Evolutionary conservation across 2,329 filamentous ascomycete genomes (phyloP).

Genomic region (Ophiostoma tasmaniense): DNA sequence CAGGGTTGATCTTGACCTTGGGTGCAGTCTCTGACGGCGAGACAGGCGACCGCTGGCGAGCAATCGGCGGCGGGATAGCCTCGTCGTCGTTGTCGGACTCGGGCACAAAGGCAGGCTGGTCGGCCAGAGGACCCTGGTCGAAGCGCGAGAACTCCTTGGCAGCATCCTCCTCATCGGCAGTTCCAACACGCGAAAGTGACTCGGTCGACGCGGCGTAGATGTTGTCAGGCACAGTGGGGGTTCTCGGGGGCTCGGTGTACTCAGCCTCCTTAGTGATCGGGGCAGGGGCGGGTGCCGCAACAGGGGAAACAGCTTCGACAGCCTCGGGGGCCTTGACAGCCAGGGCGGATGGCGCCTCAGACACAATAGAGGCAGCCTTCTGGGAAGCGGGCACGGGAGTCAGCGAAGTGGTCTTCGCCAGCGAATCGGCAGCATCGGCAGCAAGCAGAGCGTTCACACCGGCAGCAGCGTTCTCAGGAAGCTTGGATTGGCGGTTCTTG

Average conservation of each 20-base stretch:
- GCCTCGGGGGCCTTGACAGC: constrained; percentile 18
- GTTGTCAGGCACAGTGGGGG: constrained; percentile 27
- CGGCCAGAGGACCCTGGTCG: constrained; percentile 77
- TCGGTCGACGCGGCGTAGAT: constrained; percentile 39
- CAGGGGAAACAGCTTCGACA: constrained; percentile 12
- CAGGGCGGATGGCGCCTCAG: constrained; percentile 24
- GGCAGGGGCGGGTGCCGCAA: constrained; percentile 15
- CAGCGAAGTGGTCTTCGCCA: neutral
- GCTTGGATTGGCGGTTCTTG: constrained; percentile 51
- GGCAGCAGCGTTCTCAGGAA: constrained; percentile 44
- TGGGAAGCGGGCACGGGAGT: neutral
- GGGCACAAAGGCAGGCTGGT: constrained; percentile 75
- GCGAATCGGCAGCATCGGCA: constrained; percentile 18
- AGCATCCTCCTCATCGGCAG: constrained; percentile 50
- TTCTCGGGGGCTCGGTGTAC: constrained; percentile 14
- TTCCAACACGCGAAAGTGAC: constrained; percentile 51
- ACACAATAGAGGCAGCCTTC: constrained; percentile 10
- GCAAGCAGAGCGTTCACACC: constrained; percentile 46
- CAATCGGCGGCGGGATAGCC: constrained; percentile 44
- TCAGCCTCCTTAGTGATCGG: constrained; percentile 20
- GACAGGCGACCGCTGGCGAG: constrained; percentile 30
- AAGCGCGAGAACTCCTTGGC: constrained; percentile 58
- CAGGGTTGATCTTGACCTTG: constrained; percentile 24
- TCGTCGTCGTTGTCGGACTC: constrained; percentile 46
- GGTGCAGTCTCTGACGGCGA: constrained; percentile 18